Conservation (phyloP, 2,329 filamentous ascomycete genomes). For the Beauveria sp. region DNA sequence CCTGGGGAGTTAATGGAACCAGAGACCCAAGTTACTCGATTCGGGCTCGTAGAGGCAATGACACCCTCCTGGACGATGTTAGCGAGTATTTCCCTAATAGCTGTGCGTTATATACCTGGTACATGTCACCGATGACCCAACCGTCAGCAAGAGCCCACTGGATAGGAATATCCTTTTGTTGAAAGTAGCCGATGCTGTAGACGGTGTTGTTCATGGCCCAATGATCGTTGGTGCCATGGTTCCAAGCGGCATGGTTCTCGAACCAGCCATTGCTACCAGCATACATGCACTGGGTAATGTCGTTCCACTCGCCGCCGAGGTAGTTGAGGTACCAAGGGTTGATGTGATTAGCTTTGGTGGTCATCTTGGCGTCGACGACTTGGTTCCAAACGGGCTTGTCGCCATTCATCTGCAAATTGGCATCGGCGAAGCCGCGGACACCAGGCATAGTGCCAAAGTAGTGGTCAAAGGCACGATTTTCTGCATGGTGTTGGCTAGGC, state of each 20-base stretch:
- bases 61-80: slow-evolving; percentile 33
- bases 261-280: slow-evolving; percentile 45
- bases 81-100: slow-evolving; percentile 32
- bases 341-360: slow-evolving; percentile 32
- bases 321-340: slow-evolving; percentile 50
- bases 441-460: slow-evolving; percentile 50
- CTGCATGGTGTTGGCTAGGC: slow-evolving; percentile 12
- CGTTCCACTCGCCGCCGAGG: slow-evolving; percentile 38
- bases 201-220: slow-evolving; percentile 48
- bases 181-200: slow-evolving; percentile 44
- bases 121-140: slow-evolving; percentile 50
- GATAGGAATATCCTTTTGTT: slow-evolving; percentile 43
- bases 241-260: slow-evolving; percentile 44
- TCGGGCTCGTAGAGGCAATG: slow-evolving; percentile 45
- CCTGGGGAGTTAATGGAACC: slow-evolving; percentile 45
- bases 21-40: slow-evolving; percentile 42
- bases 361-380: slow-evolving; percentile 31
- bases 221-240: slow-evolving; percentile 42
- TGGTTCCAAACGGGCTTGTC: slow-evolving; percentile 40
- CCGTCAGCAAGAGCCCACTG: slow-evolving; percentile 48
- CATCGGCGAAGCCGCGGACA: slow-evolving; percentile 47
- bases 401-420: slow-evolving; percentile 44
- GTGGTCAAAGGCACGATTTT: slow-evolving; percentile 33
- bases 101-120: slow-evolving; percentile 23
- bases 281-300: slow-evolving; percentile 47